Percentiles rank a stretch among this genome's conserved stretches.
Evolutionary conservation across 2,329 filamentous ascomycete genomes (phyloP).

Genomic region (Didymella exigua): DNA sequence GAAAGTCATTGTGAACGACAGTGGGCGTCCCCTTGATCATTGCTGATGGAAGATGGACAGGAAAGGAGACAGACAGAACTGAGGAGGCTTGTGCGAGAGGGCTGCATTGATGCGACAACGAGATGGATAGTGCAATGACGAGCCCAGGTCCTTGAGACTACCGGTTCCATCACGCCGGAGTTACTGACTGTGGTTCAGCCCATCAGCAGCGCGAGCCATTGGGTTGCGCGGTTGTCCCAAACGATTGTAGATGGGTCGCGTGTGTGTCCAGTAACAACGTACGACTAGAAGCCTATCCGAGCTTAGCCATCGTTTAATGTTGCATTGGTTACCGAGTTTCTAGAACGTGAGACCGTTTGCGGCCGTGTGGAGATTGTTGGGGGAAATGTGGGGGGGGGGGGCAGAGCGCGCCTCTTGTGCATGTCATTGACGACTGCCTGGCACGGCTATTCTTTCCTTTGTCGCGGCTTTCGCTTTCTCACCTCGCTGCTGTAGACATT

Average conservation of each 20-base stretch:
- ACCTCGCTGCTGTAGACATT: neutral
- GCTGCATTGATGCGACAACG: neutral
- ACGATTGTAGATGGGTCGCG: neutral
- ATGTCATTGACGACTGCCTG: neutral
- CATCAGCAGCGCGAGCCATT: neutral
- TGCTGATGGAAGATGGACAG: neutral
- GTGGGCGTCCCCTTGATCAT: neutral
- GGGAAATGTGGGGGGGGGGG: slow-evolving; percentile 3
- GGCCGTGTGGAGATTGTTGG: neutral
- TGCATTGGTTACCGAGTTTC: neutral
- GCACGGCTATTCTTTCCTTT: slow-evolving; percentile 7
- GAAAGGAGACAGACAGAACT: neutral
- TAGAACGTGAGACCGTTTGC: slow-evolving; percentile 1
- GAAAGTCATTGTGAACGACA: slow-evolving; percentile 2
- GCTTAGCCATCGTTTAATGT: neutral
- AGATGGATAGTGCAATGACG: neutral
- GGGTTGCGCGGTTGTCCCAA: neutral
- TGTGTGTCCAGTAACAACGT: neutral
- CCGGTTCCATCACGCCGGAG: slow-evolving; percentile 4
- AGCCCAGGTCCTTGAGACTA: neutral
- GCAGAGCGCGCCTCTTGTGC: neutral
- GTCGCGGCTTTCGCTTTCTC: neutral
- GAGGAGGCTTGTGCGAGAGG: neutral
- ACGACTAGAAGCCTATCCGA: neutral
- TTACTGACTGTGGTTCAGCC: slow-evolving; percentile 5